phyloP scores from a whole-genome alignment of 1,284 basidiomycete species.

The Crucibulum parvulum region DNA sequence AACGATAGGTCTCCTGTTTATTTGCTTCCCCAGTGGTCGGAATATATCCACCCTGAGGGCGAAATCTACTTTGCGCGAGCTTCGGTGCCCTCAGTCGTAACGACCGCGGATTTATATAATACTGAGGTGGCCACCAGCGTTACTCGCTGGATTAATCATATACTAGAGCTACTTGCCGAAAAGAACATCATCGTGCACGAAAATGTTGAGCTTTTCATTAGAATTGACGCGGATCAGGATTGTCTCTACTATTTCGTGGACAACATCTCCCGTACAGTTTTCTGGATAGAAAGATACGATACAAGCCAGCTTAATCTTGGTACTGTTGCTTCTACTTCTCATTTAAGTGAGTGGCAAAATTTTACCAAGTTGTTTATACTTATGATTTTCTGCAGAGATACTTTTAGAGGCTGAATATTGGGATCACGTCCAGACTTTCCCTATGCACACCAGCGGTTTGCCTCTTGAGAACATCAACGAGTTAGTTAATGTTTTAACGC shows the following conservation, averaged over 20 bases:
- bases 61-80: slow-evolving; percentile 50
- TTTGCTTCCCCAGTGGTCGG: slow-evolving; percentile 48
- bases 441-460: slow-evolving; percentile 52
- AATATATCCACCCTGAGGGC: slow-evolving; percentile 59
- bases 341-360: slow-evolving; percentile 49
- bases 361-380: background rate
- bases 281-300: slow-evolving; percentile 55
- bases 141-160: slow-evolving; percentile 26
- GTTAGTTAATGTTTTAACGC: slow-evolving; percentile 46
- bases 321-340: slow-evolving; percentile 48
- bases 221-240: slow-evolving; percentile 40
- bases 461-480: slow-evolving; percentile 43
- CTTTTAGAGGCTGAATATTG: slow-evolving; percentile 59
- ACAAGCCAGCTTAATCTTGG: slow-evolving; percentile 50
- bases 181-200: slow-evolving; percentile 38
- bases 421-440: slow-evolving; percentile 64
- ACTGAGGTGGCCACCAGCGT: slow-evolving; percentile 36
- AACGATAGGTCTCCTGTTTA: slow-evolving; percentile 33
- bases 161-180: slow-evolving; percentile 33
- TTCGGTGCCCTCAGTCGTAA: slow-evolving; percentile 45
- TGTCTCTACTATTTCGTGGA: slow-evolving; percentile 66
- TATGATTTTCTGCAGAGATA: slow-evolving; percentile 38
- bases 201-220: slow-evolving; percentile 56
- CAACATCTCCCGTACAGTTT: slow-evolving; percentile 46
- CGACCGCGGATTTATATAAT: slow-evolving; percentile 53